phyloP scores from a whole-genome alignment of 371 early-diverging fungal genomes.

The Rhizomucor miehei region DNA sequence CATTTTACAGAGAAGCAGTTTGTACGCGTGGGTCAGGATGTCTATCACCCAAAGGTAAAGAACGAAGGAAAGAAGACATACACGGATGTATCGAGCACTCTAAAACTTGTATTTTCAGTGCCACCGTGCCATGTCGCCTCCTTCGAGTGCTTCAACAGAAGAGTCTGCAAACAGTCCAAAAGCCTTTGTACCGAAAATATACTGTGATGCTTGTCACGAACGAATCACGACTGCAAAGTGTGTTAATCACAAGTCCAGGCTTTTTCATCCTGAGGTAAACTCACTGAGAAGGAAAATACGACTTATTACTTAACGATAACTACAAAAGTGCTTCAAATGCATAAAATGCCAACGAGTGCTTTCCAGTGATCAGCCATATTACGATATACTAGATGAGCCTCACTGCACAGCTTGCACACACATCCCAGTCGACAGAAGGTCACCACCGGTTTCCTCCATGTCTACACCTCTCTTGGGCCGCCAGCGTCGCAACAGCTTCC shows the following conservation, averaged over 20 bases:
- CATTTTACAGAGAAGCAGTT: constrained; percentile 63
- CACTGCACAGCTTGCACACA: constrained; percentile 53
- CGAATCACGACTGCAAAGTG: constrained; percentile 46
- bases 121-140: too few relatives aligned
- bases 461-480: too few relatives aligned
- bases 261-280: constrained; percentile 46
- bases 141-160: not conserved
- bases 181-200: not conserved
- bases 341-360: constrained; percentile 53
- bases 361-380: constrained; percentile 53
- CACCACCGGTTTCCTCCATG: not conserved
- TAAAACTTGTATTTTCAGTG: too few relatives aligned
- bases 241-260: constrained; percentile 41
- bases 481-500: too few relatives aligned
- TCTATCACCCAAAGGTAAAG: constrained; percentile 48
- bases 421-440: constrained; percentile 11
- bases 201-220: constrained; percentile 49
- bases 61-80: not conserved
- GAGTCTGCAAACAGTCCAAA: constrained; percentile 7
- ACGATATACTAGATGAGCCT: constrained; percentile 47
- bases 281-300: not conserved
- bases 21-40: constrained; percentile 37
- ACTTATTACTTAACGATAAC: not conserved
- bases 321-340: constrained; percentile 18
- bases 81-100: not conserved